Conservation (phyloP, 139 green algal genomes). For the Nannochloris sp. region DNA sequence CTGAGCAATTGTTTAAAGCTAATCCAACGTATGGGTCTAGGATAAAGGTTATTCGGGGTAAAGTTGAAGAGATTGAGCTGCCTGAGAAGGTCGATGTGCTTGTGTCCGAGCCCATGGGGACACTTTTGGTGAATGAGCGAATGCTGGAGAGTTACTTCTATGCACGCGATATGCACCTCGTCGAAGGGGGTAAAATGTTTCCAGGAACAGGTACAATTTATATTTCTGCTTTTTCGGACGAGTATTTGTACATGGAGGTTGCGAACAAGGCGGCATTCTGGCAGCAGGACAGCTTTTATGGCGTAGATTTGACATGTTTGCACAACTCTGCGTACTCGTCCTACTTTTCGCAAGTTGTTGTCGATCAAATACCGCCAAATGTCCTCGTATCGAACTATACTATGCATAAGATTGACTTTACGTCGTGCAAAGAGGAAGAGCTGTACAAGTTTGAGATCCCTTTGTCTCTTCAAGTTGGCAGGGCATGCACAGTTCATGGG, state of each 20-base stretch:
- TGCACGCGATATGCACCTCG: conserved; percentile 81
- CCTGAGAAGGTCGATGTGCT: conserved; percentile 50
- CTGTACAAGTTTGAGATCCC: conserved; percentile 78
- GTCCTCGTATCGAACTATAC: conserved; percentile 51
- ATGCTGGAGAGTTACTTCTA: conserved; percentile 95
- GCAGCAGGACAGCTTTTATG: conserved; percentile 73
- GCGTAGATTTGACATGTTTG: conserved; percentile 73
- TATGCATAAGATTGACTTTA: conserved; percentile 70
- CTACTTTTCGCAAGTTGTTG: conserved; percentile 75
- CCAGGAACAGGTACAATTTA: conserved; percentile 77
- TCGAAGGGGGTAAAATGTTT: conserved; percentile 89
- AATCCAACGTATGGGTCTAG: conserved; percentile 45
- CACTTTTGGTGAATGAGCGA: conserved; percentile 92
- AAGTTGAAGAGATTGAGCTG: conserved; percentile 63
- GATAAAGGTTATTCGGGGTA: conserved; percentile 51
- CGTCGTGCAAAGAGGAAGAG: conserved; percentile 47
- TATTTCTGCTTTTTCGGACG: conserved; percentile 73
- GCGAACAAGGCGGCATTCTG: conserved; percentile 68
- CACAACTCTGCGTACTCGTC: conserved; percentile 40
- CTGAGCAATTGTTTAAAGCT: conserved; percentile 48
- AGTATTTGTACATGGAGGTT: conserved; percentile 68
- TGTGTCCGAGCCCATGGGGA: conserved; percentile 80
- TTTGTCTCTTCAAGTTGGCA: conserved; percentile 34
- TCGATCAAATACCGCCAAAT: conserved; percentile 81
- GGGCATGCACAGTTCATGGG: conserved; percentile 63